Evolutionary conservation across 306 rosid genomes (phyloP), one percentile per base, ranked within the genome.

Genomic region (Hippophae gyantsensis): DNA sequence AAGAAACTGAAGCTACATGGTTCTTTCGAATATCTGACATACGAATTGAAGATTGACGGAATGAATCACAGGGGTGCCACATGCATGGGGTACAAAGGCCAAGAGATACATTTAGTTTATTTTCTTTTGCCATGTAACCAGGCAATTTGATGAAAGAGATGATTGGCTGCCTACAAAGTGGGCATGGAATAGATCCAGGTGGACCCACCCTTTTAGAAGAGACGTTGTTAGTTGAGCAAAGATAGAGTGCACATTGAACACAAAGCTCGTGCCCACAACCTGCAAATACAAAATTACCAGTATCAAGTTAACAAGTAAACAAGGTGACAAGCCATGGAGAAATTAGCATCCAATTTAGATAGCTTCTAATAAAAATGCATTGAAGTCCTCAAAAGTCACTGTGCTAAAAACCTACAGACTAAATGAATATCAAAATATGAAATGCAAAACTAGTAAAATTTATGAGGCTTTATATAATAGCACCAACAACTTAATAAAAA

Each of bases 221-320:
- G 62, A 80, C 73, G 70, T 77, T 86, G 81, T 77, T 74, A 12
- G 97, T 84, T 13, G 95, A 86, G 79, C 99, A 93, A 63, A 93
- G 94, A 77, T 85, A 88, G 61, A 93, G 96, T 3, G 97, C 95
- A 27, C 99, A 92, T 74, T 82, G 80, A 41, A 85, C 88, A 64
- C 99, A 93, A 55, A 93, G 99, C 70, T 79, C 89, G 40, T 93
- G 99, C 52, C 80, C 72, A 57, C 99, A 93, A 69, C 99, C 99
- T 93, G 77, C 70, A 73, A 52, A 66, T 47, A 62, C 18, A 81
- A 64, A 52, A 41, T 18, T 40, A 48, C 56, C 54, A 14, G 58
- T 42, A 26, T 42, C 18, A 14, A 52, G 59, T 63, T 63, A 7
- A 26, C 49, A 25, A 42, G 3, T 14, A n/a, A 63, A 10, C 7